Conservation (phyloP, 2,329 filamentous ascomycete genomes). For the Hymenotorrendiella dingleyae region DNA sequence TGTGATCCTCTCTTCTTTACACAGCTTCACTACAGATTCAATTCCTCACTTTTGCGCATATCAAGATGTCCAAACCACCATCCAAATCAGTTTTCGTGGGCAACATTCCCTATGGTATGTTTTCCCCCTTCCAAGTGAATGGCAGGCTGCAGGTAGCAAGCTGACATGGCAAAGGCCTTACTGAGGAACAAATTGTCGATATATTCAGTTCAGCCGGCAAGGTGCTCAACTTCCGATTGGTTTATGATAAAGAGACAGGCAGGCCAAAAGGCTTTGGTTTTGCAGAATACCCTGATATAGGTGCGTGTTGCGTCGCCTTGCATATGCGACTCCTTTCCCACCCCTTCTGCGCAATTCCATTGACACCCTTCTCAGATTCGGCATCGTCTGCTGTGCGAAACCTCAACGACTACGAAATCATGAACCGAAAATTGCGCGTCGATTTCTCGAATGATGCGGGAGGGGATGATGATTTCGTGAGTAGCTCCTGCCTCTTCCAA, state of each 20-base stretch:
- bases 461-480: conserved; percentile 58
- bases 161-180: conserved; percentile 60
- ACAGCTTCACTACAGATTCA: conserved; percentile 2
- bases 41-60: conserved; percentile 6
- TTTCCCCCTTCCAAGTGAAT: conserved; percentile 17
- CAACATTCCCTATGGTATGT: conserved; percentile 72
- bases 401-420: conserved; percentile 89
- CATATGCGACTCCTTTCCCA: too few species aligned
- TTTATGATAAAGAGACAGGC: conserved; percentile 93
- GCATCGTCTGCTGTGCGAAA: conserved; percentile 93
- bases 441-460: conserved; percentile 86
- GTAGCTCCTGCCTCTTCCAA: too few species aligned
- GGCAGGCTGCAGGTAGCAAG: background rate
- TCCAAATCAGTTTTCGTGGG: conserved; percentile 79
- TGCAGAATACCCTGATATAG: conserved; percentile 88
- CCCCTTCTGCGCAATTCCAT: conserved; percentile 3
- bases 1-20: conserved; percentile 17
- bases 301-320: conserved; percentile 37
- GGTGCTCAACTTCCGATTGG: conserved; percentile 85
- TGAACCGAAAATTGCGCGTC: conserved; percentile 88
- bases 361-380: conserved; percentile 46
- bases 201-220: conserved; percentile 88
- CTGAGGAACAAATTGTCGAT: conserved; percentile 91
- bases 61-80: conserved; percentile 66
- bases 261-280: conserved; percentile 96